Conservation (phyloP, 805 yeast genomes). For the Cyberlindnera amylophila region DNA sequence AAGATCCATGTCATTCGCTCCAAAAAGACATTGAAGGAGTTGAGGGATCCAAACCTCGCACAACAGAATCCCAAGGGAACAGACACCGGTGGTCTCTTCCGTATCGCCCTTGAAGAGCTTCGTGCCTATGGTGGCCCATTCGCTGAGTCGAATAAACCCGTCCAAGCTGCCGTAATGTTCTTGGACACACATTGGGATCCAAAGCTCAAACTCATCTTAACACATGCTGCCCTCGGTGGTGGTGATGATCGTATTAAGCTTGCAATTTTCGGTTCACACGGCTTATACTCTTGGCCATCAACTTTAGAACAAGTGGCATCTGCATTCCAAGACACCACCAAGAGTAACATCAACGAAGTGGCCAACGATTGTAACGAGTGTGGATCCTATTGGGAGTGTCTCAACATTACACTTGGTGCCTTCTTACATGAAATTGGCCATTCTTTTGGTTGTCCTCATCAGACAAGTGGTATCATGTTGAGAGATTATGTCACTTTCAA, state of each 20-base stretch:
- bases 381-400: constrained; percentile 86
- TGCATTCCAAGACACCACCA: constrained; percentile 69
- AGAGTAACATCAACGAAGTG: constrained; percentile 60
- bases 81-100: constrained; percentile 71
- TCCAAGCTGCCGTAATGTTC: constrained; percentile 79
- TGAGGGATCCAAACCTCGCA: constrained; percentile 75
- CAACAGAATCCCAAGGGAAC: constrained; percentile 79
- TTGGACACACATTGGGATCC: constrained; percentile 85
- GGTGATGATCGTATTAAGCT: constrained; percentile 64
- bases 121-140: constrained; percentile 53
- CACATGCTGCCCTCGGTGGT: constrained; percentile 96
- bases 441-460: constrained; percentile 87
- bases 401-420: constrained; percentile 85
- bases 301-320: constrained; percentile 66
- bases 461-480: constrained; percentile 84
- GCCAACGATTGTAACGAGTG: constrained; percentile 87
- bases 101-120: constrained; percentile 76
- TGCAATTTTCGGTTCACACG: constrained; percentile 94
- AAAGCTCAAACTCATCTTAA: constrained; percentile 51
- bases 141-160: constrained; percentile 39
- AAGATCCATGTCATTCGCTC: constrained; percentile 76
- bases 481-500: constrained; percentile 80
- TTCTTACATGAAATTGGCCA: constrained; percentile 96
- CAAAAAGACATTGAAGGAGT: constrained; percentile 61
- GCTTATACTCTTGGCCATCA: constrained; percentile 90